Evolutionary conservation across 202 grass and related monocot species (phyloP).

Genomic region (Zoysia matrella): DNA sequence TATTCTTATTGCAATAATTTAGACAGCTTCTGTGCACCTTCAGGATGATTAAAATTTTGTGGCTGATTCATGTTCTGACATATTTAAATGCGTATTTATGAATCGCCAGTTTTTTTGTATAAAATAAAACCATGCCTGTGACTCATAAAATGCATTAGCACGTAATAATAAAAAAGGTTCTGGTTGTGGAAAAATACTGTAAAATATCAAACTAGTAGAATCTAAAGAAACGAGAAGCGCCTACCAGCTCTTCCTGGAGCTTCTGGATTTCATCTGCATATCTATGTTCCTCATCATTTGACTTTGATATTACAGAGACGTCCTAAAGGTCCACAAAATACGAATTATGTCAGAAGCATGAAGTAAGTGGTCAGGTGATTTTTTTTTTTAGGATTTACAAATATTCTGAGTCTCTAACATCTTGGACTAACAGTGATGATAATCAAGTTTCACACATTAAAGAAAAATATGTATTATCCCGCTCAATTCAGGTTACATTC

Average conservation of each 20-base stretch:
- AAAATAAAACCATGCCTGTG: background rate
- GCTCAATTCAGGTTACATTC: conserved; percentile 3
- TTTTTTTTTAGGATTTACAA: background rate
- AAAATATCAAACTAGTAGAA: background rate
- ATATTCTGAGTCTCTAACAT: conserved; percentile 9
- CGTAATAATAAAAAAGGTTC: background rate
- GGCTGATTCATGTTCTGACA: conserved; percentile 17
- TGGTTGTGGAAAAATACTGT: background rate
- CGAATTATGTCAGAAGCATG: conserved; percentile 25
- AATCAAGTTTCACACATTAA: conserved; percentile 5
- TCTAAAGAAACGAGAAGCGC: background rate
- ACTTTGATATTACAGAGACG: conserved; percentile 40
- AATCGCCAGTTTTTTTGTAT: background rate
- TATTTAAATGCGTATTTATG: background rate
- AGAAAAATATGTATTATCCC: background rate
- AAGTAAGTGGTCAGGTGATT: background rate
- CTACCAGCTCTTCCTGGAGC: conserved; percentile 76
- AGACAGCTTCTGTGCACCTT: background rate
- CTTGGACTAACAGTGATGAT: background rate
- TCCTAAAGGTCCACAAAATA: conserved; percentile 49
- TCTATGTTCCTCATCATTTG: conserved; percentile 55
- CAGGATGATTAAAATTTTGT: background rate
- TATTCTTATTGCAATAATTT: background rate
- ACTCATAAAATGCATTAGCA: background rate
- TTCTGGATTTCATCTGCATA: conserved; percentile 71